A percentile compares a stretch with the other conserved stretches of the same genome.
phyloP scores from a whole-genome alignment of 805 yeast species.

The Blastobotrys mokoenaii region DNA sequence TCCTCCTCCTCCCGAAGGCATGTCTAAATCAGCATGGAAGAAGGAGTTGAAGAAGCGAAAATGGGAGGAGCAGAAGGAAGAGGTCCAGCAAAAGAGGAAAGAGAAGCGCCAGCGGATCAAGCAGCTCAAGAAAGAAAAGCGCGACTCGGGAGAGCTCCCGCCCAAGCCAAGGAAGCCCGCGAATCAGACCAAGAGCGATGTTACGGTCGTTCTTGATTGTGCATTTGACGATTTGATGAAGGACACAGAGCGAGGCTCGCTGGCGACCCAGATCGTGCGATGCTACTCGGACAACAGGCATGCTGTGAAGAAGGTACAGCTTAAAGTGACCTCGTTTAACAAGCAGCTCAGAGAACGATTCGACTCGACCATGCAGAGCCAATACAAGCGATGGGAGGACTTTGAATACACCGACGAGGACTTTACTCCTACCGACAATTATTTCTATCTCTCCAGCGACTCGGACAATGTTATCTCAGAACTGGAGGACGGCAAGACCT shows the following conservation, averaged over 20 bases:
- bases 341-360: constrained; percentile 61
- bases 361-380: constrained; percentile 45
- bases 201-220: constrained; percentile 71
- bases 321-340: constrained; percentile 57
- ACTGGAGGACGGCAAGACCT: constrained; percentile 62
- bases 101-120: constrained; percentile 41
- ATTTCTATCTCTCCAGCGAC: constrained; percentile 78
- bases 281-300: constrained; percentile 72
- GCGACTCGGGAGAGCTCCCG: constrained; percentile 25
- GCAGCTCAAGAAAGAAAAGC: constrained; percentile 34
- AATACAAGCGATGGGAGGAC: constrained; percentile 62
- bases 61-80: constrained; percentile 60
- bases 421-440: constrained; percentile 31
- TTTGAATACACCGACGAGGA: constrained; percentile 41
- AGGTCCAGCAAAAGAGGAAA: constrained; percentile 43
- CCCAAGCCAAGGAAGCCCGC: constrained; percentile 8
- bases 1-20: constrained; percentile 62
- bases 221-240: constrained; percentile 86
- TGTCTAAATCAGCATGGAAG: constrained; percentile 83
- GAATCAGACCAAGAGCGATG: constrained; percentile 31
- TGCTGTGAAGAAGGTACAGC: constrained; percentile 46
- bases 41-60: constrained; percentile 48
- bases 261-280: constrained; percentile 74
- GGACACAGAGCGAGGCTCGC: constrained; percentile 57
- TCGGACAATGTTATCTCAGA: constrained; percentile 60